Evolutionary conservation across 768 basidiomycete species (phyloP).

Genomic region (Trametes coccinea): DNA sequence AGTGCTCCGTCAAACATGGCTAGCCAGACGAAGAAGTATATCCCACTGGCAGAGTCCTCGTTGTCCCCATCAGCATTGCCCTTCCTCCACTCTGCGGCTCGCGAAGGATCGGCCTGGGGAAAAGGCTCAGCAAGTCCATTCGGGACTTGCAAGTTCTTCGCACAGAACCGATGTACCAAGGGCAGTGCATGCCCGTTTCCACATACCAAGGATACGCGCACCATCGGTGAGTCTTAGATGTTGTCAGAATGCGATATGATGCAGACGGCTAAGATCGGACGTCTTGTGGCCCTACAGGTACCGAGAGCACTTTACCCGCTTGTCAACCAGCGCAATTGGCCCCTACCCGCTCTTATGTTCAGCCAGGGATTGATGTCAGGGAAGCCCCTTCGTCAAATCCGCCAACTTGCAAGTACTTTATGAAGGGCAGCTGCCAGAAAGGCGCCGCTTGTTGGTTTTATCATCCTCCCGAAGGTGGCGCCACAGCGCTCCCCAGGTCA

Average conservation of each 20-base stretch:
- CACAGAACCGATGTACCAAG: slow-evolving; percentile 6
- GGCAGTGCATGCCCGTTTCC: slow-evolving; percentile 9
- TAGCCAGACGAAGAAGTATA: too few relatives aligned
- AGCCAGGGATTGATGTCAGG: too few relatives aligned
- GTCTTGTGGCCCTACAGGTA: too few relatives aligned
- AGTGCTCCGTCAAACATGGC: too few relatives aligned
- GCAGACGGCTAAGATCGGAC: too few relatives aligned
- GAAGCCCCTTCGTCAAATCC: neutral
- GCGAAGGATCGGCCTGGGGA: too few relatives aligned
- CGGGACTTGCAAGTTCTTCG: slow-evolving; percentile 13
- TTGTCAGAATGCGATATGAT: too few relatives aligned
- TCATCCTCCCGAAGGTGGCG: slow-evolving; percentile 9
- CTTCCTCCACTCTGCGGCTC: too few relatives aligned
- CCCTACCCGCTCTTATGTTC: neutral
- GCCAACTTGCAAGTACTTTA: slow-evolving; percentile 30
- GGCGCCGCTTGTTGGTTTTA: slow-evolving; percentile 30
- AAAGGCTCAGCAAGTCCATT: neutral
- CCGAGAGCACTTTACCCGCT: too few relatives aligned
- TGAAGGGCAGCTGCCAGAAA: slow-evolving; percentile 31
- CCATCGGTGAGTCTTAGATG: neutral
- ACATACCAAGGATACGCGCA: neutral
- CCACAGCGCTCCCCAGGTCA: neutral
- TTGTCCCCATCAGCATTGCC: too few relatives aligned
- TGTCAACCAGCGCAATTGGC: neutral
- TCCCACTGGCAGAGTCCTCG: too few relatives aligned